These are phyloP conservation scores for Verticillium nubilum DNA, from an alignment of 2,329 filamentous ascomycete species.

Conservation along the genomic window DNA sequence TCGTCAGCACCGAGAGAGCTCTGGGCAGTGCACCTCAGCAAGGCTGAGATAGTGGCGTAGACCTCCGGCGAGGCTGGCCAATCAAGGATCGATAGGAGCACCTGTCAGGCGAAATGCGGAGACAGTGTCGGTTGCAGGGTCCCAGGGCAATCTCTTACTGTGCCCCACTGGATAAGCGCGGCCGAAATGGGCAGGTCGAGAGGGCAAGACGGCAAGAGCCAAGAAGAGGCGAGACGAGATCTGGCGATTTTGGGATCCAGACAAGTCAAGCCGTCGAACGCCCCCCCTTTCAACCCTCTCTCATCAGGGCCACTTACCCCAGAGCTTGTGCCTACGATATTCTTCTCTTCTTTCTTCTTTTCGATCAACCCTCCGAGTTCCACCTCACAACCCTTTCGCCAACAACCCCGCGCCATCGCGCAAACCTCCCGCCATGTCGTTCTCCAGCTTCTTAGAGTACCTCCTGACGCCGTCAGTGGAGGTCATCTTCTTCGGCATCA, in stretches of 20 bases:
- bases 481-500: constrained; percentile 61
- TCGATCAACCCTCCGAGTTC: not conserved
- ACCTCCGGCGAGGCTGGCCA: not conserved
- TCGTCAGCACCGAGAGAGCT: not conserved
- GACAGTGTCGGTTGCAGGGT: not conserved
- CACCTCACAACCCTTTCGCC: constrained; percentile 3
- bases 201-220: not conserved
- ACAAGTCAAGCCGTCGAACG: not conserved
- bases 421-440: constrained; percentile 26
- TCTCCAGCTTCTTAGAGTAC: constrained; percentile 39
- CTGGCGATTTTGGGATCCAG: not conserved
- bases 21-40: not conserved
- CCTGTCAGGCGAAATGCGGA: not conserved
- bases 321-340: not conserved
- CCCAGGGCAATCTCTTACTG: not conserved
- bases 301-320: not conserved
- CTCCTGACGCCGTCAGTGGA: constrained; percentile 55
- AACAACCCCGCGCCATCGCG: constrained; percentile 7
- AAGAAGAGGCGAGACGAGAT: not conserved
- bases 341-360: constrained; percentile 4
- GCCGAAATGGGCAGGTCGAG: not conserved
- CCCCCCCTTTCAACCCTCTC: not conserved
- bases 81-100: not conserved
- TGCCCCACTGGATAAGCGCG: not conserved
- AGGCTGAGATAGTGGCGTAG: not conserved